phyloP scores from a whole-genome alignment of 495 filamentous ascomycete species.

The Penicillium coprophilum region DNA sequence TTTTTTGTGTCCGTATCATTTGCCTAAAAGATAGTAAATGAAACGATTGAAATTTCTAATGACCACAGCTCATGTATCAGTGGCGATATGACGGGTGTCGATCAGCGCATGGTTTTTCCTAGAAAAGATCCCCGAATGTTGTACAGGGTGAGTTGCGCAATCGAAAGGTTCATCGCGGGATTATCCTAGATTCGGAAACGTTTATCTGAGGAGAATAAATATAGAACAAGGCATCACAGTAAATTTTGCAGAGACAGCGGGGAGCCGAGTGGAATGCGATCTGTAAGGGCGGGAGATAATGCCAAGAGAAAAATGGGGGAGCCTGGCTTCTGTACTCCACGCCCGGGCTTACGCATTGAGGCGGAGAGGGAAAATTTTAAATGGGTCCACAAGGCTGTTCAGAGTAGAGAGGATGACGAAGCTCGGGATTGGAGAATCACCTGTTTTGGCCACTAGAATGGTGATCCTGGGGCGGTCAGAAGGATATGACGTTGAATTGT shows the following conservation, averaged over 20 bases:
- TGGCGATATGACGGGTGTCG: neutral
- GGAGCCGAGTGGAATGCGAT: neutral
- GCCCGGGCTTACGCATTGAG: conserved; percentile 11
- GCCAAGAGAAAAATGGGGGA: conserved; percentile 24
- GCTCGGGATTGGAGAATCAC: conserved; percentile 12
- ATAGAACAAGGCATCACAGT: conserved; percentile 17
- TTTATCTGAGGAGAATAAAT: conserved; percentile 17
- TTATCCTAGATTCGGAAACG: conserved; percentile 13
- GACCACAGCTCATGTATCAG: neutral
- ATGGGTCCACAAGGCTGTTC: conserved; percentile 26
- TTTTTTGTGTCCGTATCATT: neutral
- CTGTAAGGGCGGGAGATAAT: neutral
- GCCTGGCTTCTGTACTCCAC: conserved; percentile 9
- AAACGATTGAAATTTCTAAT: neutral
- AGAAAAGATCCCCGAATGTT: neutral
- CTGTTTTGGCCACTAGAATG: conserved; percentile 15
- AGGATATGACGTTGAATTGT: conserved; percentile 2
- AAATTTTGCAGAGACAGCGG: neutral
- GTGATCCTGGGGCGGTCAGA: conserved; percentile 20
- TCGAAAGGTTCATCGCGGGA: neutral
- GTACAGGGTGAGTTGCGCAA: neutral
- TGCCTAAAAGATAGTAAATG: neutral
- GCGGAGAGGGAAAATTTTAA: conserved; percentile 6
- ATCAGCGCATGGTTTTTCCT: neutral
- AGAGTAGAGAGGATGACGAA: conserved; percentile 22